Evolutionary conservation across 106 monocot genomes (phyloP).

Genomic region (Triglochin maritima): DNA sequence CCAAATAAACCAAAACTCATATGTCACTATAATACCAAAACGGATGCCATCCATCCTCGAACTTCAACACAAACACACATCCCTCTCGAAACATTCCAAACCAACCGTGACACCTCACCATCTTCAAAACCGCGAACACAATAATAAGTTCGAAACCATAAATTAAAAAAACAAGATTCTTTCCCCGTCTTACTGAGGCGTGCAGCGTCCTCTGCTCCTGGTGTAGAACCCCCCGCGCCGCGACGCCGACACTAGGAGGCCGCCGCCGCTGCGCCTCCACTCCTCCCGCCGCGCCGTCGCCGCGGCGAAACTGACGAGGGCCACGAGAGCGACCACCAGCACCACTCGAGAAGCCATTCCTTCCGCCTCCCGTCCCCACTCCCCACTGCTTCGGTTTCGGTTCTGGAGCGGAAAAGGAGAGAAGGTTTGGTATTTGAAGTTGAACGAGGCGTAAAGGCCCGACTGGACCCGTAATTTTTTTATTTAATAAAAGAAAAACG

Average conservation of each 20-base stretch:
- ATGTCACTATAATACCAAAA: not conserved
- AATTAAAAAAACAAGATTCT: not conserved
- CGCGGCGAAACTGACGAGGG: not conserved
- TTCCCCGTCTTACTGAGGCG: conserved; percentile 43
- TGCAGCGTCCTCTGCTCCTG: conserved; percentile 52
- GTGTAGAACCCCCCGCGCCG: conserved; percentile 48
- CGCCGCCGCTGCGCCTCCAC: not conserved
- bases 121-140: not conserved
- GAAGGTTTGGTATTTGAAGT: too few relatives aligned
- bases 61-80: not conserved
- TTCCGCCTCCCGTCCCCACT: not conserved
- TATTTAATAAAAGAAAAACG: too few relatives aligned
- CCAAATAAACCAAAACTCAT: not conserved
- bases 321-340: not conserved
- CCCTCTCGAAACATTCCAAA: not conserved
- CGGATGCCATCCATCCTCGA: not conserved
- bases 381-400: not conserved
- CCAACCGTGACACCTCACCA: not conserved
- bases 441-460: too few relatives aligned
- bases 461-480: too few relatives aligned
- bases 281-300: not conserved
- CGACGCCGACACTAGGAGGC: not conserved
- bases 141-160: not conserved
- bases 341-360: too few relatives aligned
- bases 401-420: too few relatives aligned